Evolutionary conservation across 2,329 filamentous ascomycete genomes (phyloP), one percentile per base, ranked within the genome.

Genomic region (Dothiorella sarmentorum): DNA sequence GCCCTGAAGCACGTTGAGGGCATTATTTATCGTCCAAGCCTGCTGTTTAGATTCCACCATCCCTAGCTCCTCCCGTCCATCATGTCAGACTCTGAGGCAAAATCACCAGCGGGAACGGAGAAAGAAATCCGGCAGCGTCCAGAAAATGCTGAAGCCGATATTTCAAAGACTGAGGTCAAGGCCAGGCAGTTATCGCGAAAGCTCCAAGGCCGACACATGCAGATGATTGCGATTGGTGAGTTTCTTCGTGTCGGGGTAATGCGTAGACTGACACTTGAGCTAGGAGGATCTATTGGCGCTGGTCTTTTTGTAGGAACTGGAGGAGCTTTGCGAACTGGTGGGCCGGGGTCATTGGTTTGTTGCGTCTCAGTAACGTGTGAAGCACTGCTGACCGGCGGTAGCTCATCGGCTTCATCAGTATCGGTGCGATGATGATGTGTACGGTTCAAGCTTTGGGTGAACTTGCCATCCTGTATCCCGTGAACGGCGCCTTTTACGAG

Each of bases 301-400:
- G 82, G 82, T 74, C 83, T 85, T 75, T 85, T 85, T 69, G 82
- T 85, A 67, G 82, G 82, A 65, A 83, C 82, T 33, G 82, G 82
- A 64, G 68, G 72, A 63, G 82, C 82, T 45, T 71, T 85, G n/a
- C 67, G 67, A 62, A 77, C 73, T 59, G 82, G 82, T 72, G 79
- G 77, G 73, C 68, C 76, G 72, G 40, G 33, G 7, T 60, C 55
- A 56, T 52, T 65, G 53, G 65, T 67, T 61, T 33, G 63, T 17
- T 35, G 9, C 13, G n/a, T 17, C 11, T 18, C 6, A 2, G 9
- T 9, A n/a, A 2, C 9, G 4, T 11, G 18, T 37, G 5, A 1
- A 15, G 7, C 13, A 31, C n/a, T 1, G 2, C 26, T 42, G 13
- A 43, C 22, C 6, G 2, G 20, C 9, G 1, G 27, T 20, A 68